Evolutionary conservation across 768 basidiomycete species (phyloP), one percentile per base, ranked within the genome.

Genomic region (Boletellus emodensis): DNA sequence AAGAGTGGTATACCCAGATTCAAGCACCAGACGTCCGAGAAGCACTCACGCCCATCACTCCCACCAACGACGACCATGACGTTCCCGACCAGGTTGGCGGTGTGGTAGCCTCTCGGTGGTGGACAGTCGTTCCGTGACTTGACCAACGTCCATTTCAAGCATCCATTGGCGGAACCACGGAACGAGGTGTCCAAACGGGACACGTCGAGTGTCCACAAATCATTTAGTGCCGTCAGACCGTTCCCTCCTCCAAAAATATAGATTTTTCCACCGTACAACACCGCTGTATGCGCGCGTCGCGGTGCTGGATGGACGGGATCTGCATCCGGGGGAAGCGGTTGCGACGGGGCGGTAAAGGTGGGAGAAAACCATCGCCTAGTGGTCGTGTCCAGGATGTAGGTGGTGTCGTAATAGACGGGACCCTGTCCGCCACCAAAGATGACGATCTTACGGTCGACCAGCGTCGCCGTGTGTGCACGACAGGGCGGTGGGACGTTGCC

Each of bases 201-300:
- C 0, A 87, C 80, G 50, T 95, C 90, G 20, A 95, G 72, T 14
- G 85, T 82, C 92, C 93, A 95, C 17, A 94, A 71, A 65, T 96
- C 94, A 58, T 90, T 90, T 48, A 96, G 74, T 0, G 94, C 93
- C n/a, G 80, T 80, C 71, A 86, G 74, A 0, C 94, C 94, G 51
- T 92, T 94, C 3, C 94, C 94, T n/a, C 94, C 93, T 8, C 93
- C 94, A 60, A 95, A 96, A 4, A 96, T 70, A 74, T 88, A 90
- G 0, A 97, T 77, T 62, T 80, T 85, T 51, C 77, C 75, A 26
- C 73, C 71, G 60, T 91, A 84, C 18, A 83, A 70, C 13, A 94
- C 87, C 1, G 90, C 82, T 0, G 91, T 90, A 66, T 97, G 94
- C 1, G 94, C 93, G 24, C 94, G 83, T 9, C 94, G 82, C 3